These are phyloP conservation scores for Penium margaritaceum DNA, from an alignment of 139 green algal species.

Conservation along the genomic window DNA sequence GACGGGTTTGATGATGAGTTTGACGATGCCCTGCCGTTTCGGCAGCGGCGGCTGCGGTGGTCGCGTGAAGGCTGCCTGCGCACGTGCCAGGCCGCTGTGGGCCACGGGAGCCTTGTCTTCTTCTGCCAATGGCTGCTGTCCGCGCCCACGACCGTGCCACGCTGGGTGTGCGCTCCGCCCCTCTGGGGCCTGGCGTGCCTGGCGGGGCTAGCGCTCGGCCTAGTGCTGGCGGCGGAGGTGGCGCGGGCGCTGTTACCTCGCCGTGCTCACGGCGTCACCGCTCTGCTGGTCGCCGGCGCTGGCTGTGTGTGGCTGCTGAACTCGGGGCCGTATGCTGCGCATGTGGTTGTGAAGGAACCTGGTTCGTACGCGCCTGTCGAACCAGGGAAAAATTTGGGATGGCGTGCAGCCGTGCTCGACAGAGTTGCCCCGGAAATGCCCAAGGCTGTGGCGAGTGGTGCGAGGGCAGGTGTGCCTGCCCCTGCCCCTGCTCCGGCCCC, in stretches of 20 bases:
- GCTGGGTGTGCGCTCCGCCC: conserved; percentile 18
- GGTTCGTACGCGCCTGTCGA: no score
- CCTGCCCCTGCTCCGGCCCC: no score
- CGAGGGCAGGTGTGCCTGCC: no score
- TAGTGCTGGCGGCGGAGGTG: conserved; percentile 23
- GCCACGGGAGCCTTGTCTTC: conserved; percentile 38
- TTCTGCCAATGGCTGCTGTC: conserved; percentile 33
- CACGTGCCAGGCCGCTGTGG: conserved; percentile 24
- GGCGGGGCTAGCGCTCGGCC: conserved; percentile 6
- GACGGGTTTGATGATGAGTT: no score
- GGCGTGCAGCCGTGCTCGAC: no score
- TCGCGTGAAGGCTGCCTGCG: conserved; percentile 5
- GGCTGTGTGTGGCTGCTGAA: conserved; percentile 15
- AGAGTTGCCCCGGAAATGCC: no score
- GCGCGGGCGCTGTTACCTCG: conserved; percentile 17
- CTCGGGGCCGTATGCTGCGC: not conserved
- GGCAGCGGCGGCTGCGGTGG: not conserved
- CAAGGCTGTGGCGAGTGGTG: no score
- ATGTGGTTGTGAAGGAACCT: no score
- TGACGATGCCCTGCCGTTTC: not conserved
- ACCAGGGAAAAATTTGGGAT: no score
- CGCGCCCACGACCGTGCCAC: conserved; percentile 19
- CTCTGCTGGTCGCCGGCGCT: not conserved
- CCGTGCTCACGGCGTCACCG: conserved; percentile 17
- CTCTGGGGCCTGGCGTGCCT: conserved; percentile 27